Conservation (phyloP, 2,329 filamentous ascomycete genomes). For the Didymella pomorum region DNA sequence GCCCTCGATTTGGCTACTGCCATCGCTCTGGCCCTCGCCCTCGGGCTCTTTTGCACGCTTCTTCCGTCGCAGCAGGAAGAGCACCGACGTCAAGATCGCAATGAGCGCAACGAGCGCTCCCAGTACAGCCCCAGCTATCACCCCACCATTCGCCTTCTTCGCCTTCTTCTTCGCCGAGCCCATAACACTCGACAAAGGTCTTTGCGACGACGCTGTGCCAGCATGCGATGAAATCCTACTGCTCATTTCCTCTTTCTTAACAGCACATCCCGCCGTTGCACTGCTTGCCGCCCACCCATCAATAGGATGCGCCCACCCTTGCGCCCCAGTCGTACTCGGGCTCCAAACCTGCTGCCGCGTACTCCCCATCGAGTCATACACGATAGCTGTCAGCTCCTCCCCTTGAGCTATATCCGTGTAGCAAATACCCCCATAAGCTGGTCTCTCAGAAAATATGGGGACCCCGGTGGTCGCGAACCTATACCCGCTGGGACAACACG, state of each 20-base stretch:
- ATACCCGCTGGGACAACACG: conserved; percentile 34
- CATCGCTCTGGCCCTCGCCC: not conserved
- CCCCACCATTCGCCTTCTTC: not conserved
- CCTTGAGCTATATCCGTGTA: conserved; percentile 12
- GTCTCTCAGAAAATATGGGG: not conserved
- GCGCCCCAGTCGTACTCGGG: conserved; percentile 13
- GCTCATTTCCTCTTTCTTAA: not conserved
- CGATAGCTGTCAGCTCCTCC: conserved; percentile 5
- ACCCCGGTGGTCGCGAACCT: not conserved
- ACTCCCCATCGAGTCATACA: conserved; percentile 9
- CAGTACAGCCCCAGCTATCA: not conserved
- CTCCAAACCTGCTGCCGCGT: conserved; percentile 5
- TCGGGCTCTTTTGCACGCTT: not conserved
- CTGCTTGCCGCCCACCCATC: conserved; percentile 17
- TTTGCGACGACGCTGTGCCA: not conserved
- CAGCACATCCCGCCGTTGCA: conserved; percentile 5
- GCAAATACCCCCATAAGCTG: conserved; percentile 21
- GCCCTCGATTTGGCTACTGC: not conserved
- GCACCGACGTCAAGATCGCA: not conserved
- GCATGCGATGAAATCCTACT: not conserved
- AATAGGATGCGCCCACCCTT: conserved; percentile 20
- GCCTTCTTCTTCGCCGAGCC: not conserved
- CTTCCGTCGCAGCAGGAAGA: not conserved
- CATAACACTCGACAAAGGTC: not conserved
- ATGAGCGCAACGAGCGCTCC: not conserved